A percentile compares a stretch with the other conserved stretches of the same genome.
Conservation (phyloP, 495 filamentous ascomycete genomes). For the Penicillium pancosmium region DNA sequence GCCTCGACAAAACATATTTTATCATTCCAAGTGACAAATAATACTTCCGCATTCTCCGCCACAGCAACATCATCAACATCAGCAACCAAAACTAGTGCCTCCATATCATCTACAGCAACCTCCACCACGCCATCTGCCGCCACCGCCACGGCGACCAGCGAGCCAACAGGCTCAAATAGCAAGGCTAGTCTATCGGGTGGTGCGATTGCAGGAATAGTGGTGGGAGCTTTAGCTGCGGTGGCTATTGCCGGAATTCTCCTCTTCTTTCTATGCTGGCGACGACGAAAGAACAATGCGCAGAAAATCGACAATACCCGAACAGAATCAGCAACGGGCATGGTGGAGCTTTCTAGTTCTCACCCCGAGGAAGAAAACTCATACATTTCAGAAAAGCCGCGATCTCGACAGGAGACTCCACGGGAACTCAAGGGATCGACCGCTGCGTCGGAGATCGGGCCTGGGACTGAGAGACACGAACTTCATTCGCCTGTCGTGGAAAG, state of each 20-base stretch:
- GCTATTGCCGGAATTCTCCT: conserved; percentile 41
- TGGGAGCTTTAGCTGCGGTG: conserved; percentile 38
- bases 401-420: not conserved
- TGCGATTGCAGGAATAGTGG: conserved; percentile 37
- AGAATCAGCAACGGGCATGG: not conserved
- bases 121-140: conserved; percentile 4
- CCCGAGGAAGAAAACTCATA: not conserved
- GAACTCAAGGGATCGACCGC: not conserved
- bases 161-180: not conserved
- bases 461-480: not conserved
- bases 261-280: conserved; percentile 30
- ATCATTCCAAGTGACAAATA: conserved; percentile 8
- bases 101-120: conserved; percentile 4
- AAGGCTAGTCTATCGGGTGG: conserved; percentile 21
- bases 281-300: not conserved
- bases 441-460: not conserved
- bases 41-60: not conserved
- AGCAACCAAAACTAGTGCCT: conserved; percentile 6
- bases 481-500: not conserved
- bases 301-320: not conserved
- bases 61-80: not conserved
- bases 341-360: not conserved
- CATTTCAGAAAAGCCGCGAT: not conserved
- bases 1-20: conserved; percentile 1
- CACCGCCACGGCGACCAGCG: conserved; percentile 6